Conservation (phyloP, 176 grass and related monocot genomes). For the Puya raimondii region DNA sequence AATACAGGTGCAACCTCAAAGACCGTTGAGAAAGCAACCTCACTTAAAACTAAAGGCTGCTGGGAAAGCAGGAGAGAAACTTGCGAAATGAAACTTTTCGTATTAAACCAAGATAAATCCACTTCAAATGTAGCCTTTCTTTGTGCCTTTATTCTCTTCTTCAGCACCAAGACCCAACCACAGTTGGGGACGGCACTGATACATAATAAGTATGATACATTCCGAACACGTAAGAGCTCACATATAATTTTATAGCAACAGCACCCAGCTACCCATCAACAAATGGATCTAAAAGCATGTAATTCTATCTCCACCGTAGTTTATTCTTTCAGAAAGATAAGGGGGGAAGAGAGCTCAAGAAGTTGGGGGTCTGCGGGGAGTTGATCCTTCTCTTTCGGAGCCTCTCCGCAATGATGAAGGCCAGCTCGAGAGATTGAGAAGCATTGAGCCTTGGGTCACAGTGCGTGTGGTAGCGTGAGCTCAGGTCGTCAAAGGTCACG, state of each 20-base stretch:
- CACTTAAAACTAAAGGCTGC: too few species aligned
- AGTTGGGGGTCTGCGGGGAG: not conserved
- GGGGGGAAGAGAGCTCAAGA: too few species aligned
- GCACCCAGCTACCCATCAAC: not conserved
- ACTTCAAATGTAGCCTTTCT: too few species aligned
- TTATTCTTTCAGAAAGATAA: not conserved
- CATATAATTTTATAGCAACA: not conserved
- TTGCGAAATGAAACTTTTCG: too few species aligned
- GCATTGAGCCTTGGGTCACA: constrained; percentile 58
- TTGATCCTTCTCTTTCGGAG: constrained; percentile 26
- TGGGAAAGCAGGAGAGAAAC: too few species aligned
- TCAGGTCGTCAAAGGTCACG: constrained; percentile 43
- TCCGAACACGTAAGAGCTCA: not conserved
- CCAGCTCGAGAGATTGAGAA: constrained; percentile 41
- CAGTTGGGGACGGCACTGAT: too few species aligned
- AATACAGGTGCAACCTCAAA: too few species aligned
- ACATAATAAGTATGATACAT: not conserved
- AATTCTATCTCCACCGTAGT: not conserved
- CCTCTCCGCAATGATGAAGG: constrained; percentile 39
- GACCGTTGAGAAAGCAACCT: too few species aligned
- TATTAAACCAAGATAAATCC: too few species aligned
- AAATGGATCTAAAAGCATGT: not conserved
- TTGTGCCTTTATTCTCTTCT: too few species aligned
- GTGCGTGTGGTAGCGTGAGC: constrained; percentile 36
- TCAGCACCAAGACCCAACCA: too few species aligned